Percentiles rank a stretch among this genome's conserved stretches.
Evolutionary conservation across 2,329 filamentous ascomycete genomes (phyloP).

Genomic region (Exophiala sideris): DNA sequence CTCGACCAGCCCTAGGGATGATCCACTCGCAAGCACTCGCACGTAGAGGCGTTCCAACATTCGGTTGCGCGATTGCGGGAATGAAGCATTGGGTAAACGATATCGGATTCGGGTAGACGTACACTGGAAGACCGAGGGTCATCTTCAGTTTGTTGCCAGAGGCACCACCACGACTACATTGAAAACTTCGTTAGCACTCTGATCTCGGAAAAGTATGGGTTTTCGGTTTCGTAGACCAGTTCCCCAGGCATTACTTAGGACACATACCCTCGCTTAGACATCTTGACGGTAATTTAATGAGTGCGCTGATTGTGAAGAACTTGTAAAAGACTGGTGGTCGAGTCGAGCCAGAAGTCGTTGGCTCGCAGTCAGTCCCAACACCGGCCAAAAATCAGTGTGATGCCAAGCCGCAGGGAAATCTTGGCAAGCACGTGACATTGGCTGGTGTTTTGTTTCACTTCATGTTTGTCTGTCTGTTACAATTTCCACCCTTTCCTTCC

Average conservation of each 20-base stretch:
- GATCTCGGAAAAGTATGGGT: background rate
- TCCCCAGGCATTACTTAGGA: background rate
- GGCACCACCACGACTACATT: conserved; percentile 69
- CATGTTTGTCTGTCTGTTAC: no score
- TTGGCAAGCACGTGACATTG: no score
- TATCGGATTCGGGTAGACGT: conserved; percentile 51
- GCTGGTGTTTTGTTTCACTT: no score
- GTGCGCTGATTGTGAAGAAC: background rate
- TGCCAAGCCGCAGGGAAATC: no score
- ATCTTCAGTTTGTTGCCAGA: conserved; percentile 99
- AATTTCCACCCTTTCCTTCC: no score
- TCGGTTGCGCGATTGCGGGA: background rate
- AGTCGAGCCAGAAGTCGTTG: background rate
- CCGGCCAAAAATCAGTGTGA: no score
- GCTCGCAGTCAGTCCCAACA: background rate
- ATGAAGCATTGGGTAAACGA: background rate
- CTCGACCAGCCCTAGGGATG: background rate
- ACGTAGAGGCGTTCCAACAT: no score
- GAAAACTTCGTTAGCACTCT: conserved; percentile 4
- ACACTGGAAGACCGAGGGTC: conserved; percentile 99
- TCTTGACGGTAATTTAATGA: conserved; percentile 18
- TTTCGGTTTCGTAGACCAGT: background rate
- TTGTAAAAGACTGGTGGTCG: background rate
- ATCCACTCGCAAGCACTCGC: no score
- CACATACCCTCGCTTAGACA: conserved; percentile 30